Conservation (phyloP, 2,329 filamentous ascomycete genomes). For the Diaporthe longicolla region DNA sequence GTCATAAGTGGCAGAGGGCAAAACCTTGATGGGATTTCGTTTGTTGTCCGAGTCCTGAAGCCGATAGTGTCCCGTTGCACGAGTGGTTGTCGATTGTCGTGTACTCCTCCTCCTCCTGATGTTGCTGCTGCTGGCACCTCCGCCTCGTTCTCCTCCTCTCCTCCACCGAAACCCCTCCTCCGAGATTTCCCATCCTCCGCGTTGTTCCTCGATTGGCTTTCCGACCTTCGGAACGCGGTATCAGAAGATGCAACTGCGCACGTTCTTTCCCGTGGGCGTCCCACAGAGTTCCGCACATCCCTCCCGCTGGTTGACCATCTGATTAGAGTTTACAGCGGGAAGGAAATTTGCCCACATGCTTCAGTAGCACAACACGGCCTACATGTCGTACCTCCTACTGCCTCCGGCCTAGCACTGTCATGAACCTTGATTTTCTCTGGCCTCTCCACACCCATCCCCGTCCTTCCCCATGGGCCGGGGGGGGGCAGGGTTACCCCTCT, state of each 20-base stretch:
- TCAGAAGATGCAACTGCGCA: constrained; percentile 17
- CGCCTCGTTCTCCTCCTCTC: not conserved
- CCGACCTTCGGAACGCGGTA: constrained; percentile 13
- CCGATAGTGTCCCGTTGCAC: not conserved
- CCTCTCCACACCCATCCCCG: constrained; percentile 8
- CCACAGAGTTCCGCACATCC: constrained; percentile 33
- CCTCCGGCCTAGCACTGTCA: constrained; percentile 9
- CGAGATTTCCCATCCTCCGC: constrained; percentile 9
- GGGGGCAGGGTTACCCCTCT: constrained; percentile 29
- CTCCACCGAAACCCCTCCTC: not conserved
- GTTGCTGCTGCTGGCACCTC: not conserved
- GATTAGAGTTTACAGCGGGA: constrained; percentile 32
- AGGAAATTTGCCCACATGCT: constrained; percentile 27
- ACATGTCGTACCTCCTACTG: constrained; percentile 20
- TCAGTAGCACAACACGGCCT: constrained; percentile 2
- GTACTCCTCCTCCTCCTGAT: not conserved
- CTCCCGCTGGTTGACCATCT: constrained; percentile 15
- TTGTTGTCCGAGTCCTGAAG: not conserved
- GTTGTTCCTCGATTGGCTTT: constrained; percentile 11
- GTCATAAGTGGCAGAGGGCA: constrained; percentile 21
- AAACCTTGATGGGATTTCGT: not conserved
- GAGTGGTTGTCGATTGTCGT: not conserved
- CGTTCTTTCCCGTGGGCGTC: constrained; percentile 20
- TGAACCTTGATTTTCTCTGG: constrained; percentile 10
- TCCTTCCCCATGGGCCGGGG: constrained; percentile 13